Conservation (phyloP, 805 yeast genomes). For the Starmerella khaoyaiensis region DNA sequence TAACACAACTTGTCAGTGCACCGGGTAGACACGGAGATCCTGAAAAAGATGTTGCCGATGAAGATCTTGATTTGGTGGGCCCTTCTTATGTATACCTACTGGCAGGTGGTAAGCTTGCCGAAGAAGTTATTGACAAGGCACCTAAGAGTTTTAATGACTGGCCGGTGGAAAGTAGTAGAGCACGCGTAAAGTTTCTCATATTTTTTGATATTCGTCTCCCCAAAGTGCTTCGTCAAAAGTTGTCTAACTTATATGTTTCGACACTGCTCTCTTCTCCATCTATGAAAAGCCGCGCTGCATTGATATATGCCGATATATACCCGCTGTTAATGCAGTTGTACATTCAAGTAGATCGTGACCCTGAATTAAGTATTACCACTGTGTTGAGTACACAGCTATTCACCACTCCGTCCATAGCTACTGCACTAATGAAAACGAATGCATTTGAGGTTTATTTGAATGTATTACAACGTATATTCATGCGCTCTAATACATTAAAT, state of each 20-base stretch:
- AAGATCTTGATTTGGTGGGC: neutral
- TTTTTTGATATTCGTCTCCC: slow-evolving; percentile 62
- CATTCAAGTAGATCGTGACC: slow-evolving; percentile 68
- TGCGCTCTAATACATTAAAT: slow-evolving; percentile 36
- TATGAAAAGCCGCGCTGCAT: slow-evolving; percentile 48
- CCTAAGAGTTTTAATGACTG: slow-evolving; percentile 1
- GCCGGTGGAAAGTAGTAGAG: slow-evolving; percentile 10
- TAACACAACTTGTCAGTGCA: too few relatives aligned
- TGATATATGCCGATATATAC: slow-evolving; percentile 73
- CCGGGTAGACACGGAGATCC: too few relatives aligned
- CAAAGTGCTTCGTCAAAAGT: slow-evolving; percentile 43
- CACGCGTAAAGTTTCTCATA: slow-evolving; percentile 44
- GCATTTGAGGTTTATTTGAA: slow-evolving; percentile 51
- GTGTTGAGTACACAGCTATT: slow-evolving; percentile 73
- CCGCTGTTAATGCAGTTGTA: slow-evolving; percentile 62
- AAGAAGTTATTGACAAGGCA: neutral
- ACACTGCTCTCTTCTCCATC: slow-evolving; percentile 48
- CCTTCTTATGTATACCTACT: neutral
- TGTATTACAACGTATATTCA: slow-evolving; percentile 48
- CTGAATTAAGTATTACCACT: slow-evolving; percentile 63
- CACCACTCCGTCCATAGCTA: slow-evolving; percentile 75
- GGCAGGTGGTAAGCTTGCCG: slow-evolving; percentile 9
- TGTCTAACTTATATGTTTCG: slow-evolving; percentile 54
- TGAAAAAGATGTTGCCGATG: neutral
- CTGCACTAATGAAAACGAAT: slow-evolving; percentile 47